A percentile compares a stretch with the other conserved stretches of the same genome.
phyloP scores from a whole-genome alignment of 164 flowering plant species.

The Taxillus chinensis region DNA sequence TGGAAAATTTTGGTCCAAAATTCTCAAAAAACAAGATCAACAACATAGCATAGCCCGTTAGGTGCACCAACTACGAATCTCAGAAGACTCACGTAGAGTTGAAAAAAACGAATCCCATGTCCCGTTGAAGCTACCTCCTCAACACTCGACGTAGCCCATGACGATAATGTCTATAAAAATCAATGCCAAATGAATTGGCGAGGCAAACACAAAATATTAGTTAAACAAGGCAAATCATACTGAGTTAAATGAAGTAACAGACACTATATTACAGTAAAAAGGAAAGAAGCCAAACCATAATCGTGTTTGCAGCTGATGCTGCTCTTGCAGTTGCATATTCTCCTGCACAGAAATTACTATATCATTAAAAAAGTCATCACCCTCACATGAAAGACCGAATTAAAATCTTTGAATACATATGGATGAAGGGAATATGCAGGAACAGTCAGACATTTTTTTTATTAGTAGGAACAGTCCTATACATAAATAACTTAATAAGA shows the following conservation, averaged over 20 bases:
- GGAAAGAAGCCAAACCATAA: conserved; percentile 46
- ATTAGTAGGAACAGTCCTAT: no score
- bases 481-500: no score
- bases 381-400: neutral
- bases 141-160: conserved; percentile 84
- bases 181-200: conserved; percentile 5
- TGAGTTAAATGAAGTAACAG: neutral
- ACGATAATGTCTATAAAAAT: conserved; percentile 57
- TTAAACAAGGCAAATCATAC: neutral
- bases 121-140: conserved; percentile 92
- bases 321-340: conserved; percentile 95
- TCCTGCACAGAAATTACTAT: conserved; percentile 35
- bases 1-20: no score
- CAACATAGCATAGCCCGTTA: no score
- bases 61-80: no score
- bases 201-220: neutral
- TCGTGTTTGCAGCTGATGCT: conserved; percentile 78
- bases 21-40: no score
- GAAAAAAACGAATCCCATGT: conserved; percentile 84
- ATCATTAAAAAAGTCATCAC: neutral
- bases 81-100: conserved; percentile 65
- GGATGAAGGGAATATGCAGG: no score
- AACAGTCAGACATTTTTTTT: no score
- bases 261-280: neutral
- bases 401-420: no score